Evolutionary conservation across 139 green algal genomes (phyloP), one percentile per base, ranked within the genome.

Genomic region (Spirogloea muscicola): DNA sequence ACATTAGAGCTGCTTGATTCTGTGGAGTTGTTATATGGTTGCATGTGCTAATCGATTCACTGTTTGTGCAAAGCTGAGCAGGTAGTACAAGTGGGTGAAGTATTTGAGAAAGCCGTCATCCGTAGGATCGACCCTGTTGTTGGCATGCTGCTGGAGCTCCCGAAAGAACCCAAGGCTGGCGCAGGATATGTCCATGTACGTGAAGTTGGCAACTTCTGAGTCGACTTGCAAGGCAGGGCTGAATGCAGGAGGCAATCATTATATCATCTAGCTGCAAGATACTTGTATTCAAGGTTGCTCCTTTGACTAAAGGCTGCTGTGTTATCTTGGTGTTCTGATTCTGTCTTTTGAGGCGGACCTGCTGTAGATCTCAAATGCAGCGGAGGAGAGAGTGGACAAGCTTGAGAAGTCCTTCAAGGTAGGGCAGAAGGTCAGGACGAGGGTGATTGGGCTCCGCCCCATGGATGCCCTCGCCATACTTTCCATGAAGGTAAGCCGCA

Each of bases 391-490:
- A 25, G 55, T 89, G 3, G 90, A 92, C 38, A 86, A 86, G 67
- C 38, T 90, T 10, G 83, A 85, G 29, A 89, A 89, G 77, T 82
- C 82, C 66, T 89, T 85, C 71, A 85, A 81, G 39, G 9, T 62
- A 10, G 91, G 90, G 2, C 71, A 85, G 69, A 48, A 58, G 31
- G 73, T 93, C n/a, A 41, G 39, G 5, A 87, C 72, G 2, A 77
- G 91, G 0, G 90, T 97, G 18, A 91, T 96, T 31, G 91, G 89
- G 0, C 87, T 88, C 63, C 85, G 92, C 31, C 84, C 88, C 27
- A 83, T 97, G 65, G 93, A 98, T 61, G 87, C 83, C 10, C 75
- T 98, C 60, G 87, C 86, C 0, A 83, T 80, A 10, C 73, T 92
- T 43, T 44, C 65, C 31, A 16, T 78, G 5, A 81, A 79, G 65